A percentile compares a stretch with the other conserved stretches of the same genome.
phyloP scores from a whole-genome alignment of 805 yeast genomes.

The Isabelozyma gotoi region DNA sequence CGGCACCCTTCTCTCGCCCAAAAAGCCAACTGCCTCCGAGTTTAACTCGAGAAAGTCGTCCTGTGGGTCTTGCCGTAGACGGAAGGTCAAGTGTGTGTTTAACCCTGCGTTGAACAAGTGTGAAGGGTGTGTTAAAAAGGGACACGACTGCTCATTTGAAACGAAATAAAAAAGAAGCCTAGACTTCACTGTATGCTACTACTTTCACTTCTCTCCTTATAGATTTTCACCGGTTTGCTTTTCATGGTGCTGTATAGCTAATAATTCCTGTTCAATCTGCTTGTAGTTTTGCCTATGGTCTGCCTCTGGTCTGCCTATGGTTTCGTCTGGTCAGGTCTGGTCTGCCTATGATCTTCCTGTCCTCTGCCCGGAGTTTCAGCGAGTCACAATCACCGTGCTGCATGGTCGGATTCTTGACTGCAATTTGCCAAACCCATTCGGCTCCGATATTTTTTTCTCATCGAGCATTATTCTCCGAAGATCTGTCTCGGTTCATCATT shows the following conservation, averaged over 20 bases:
- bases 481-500: not conserved
- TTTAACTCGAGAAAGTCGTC: conserved; percentile 30
- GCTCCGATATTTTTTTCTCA: not conserved
- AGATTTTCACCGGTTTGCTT: not conserved
- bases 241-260: no score
- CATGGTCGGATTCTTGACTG: not conserved
- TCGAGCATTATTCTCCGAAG: no score
- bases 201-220: not conserved
- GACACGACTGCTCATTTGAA: conserved; percentile 33
- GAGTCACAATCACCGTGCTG: not conserved
- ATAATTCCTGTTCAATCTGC: no score
- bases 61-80: conserved; percentile 40
- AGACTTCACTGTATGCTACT: not conserved
- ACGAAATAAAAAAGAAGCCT: conserved; percentile 3
- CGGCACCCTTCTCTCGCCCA: not conserved
- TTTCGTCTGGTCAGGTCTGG: no score
- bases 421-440: not conserved
- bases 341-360: no score
- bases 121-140: conserved; percentile 41
- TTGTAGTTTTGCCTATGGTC: no score
- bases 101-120: conserved; percentile 29
- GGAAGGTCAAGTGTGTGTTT: conserved; percentile 44
- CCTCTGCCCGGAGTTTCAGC: no score
- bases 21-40: not conserved
- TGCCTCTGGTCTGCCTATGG: no score